Evolutionary conservation across 2,329 filamentous ascomycete genomes (phyloP), one percentile per base, ranked within the genome.

Genomic region (Arthrobotrys sphaeroides): DNA sequence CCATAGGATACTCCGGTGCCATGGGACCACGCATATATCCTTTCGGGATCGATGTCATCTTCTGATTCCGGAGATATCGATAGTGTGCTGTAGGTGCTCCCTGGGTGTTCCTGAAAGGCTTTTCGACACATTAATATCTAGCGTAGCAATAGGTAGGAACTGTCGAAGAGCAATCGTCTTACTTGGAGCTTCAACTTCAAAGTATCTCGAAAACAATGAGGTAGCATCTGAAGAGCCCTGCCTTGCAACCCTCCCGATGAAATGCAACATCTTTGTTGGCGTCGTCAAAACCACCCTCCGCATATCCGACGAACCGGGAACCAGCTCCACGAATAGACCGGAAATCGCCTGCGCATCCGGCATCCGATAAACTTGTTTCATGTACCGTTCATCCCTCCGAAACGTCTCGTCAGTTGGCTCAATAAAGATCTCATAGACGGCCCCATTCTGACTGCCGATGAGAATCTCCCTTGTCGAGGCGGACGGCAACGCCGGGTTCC

Each of bases 351-450:
- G 77, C 0, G 91, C 92, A 82, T 97, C 93, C 0, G 90, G 88
- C 5, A 93, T 87, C 81, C 91, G 94, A 82, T 94, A 93, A 18
- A 99, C 87, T 36, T 87, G 88, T 82, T 94, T 94, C 74, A 96
- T 84, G 82, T 96, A 97, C 83, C 93, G 93, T 82, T 99, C 95
- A 82, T 98, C 94, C 81, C 94, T 91, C 78, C 93, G 88, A 83
- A 97, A 98, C 83, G 97, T 97, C 82, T 98, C 95, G 55, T 91
- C 93, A 12, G 93, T 91, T 2, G 93, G 93, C 82, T 99, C 95
- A 80, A 99, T 94, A 80, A 93, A 98, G 16, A 90, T 90, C 83
- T 99, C 95, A 83, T 97, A 98, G 31, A 99, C 88, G 82, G 93
- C 95, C 24, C 95, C 95, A 83, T 98, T 95, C n/a, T 91, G 89